Base-by-base conservation (phyloP, 2,329 filamentous ascomycete species). In the Phyllosticta citriasiana region DNA sequence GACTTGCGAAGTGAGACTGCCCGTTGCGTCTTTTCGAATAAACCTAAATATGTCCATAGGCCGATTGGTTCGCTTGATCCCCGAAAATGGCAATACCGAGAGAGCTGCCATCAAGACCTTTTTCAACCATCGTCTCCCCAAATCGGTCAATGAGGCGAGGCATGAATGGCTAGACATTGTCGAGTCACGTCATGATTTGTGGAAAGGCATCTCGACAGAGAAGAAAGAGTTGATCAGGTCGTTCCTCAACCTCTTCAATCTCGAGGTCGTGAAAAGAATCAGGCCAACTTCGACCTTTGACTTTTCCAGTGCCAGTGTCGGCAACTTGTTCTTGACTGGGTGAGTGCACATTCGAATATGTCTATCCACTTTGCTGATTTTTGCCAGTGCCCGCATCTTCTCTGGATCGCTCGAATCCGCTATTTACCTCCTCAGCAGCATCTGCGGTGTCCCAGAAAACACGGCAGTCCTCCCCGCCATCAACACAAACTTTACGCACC, bases 401-500 rank as follows among this genome's bases (percentile, higher is more conserved):
- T 91, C 90, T 0, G 93, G 93, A 33, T 93, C 88, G 62, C 93
- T 97, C 66, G 94, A 97, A 73, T 89, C 88, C 6, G 90, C 91
- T 52, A 94, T 97, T 64, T 96, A 96, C 71, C 83, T 97, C 2
- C 82, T 97, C 4, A 88, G 88, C 57, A 88, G 87, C 67, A 89
- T 97, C 65, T 96, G 92, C 69, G 85, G 84, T n/a, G 88, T 97
- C 0, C 88, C 91, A 0, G 81, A 84, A 10, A 81, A 85, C 57
- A 85, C 94, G 5, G 82, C 85, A 0, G 91, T 97, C 0, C 84
- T 97, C 16, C 94, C 93, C 0, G 91, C 89, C 3, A 89, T 97
- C 67, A 96, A 96, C 78, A 91, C 88, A 64, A 97, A 96, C 73
- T 97, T 97, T 77, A 90, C 90, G 0, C 89, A 96, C 69, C 93